Evolutionary conservation across 192 early-diverging fungal genomes (phyloP).

Genomic region (Piromyces finnis): DNA sequence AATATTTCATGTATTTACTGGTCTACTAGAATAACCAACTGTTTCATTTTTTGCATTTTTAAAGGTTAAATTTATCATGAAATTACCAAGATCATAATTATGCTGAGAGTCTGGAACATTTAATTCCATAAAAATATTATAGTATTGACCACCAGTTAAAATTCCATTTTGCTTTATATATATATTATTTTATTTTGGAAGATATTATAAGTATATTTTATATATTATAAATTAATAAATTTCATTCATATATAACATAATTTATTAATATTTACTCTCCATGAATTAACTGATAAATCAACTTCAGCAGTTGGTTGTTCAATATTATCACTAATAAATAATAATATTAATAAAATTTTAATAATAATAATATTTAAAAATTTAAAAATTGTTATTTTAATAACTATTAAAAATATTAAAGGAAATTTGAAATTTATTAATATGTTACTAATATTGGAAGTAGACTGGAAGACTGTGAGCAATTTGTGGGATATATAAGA

Average conservation of each 20-base stretch:
- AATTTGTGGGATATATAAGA: not conserved
- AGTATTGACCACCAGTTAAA: not conserved
- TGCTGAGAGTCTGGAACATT: not conserved
- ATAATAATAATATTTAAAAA: too few relatives aligned
- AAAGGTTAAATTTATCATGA: not conserved
- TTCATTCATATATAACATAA: too few relatives aligned
- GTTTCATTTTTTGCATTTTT: not conserved
- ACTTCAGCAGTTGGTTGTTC: not conserved
- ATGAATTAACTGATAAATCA: not conserved
- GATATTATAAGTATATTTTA: too few relatives aligned
- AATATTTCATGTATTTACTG: not conserved
- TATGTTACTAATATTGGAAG: not conserved
- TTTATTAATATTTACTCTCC: not conserved
- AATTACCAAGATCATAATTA: not conserved
- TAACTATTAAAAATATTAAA: too few relatives aligned
- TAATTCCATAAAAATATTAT: not conserved
- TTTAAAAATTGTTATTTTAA: too few relatives aligned
- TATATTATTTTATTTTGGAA: too few relatives aligned
- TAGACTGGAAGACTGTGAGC: not conserved
- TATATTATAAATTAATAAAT: too few relatives aligned
- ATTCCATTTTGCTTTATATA: not conserved
- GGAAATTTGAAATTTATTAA: too few relatives aligned
- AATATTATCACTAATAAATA: not conserved
- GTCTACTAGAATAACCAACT: not conserved
- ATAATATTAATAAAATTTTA: not conserved